Evolutionary conservation across 1,284 basidiomycete genomes (phyloP).

Genomic region (Trametes sp.): DNA sequence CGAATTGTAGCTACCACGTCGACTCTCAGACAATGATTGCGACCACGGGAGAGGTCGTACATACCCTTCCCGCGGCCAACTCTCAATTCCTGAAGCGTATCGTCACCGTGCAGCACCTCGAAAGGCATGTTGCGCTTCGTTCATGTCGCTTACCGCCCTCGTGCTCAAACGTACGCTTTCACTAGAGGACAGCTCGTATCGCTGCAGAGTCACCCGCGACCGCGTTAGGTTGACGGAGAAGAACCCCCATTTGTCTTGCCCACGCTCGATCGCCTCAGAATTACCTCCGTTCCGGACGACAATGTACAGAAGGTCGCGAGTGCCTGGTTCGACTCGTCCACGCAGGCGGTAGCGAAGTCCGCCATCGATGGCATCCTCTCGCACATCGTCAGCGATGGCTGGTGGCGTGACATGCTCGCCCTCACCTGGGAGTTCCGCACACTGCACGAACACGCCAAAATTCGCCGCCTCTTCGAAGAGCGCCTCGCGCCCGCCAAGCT

Average conservation of each 20-base stretch:
- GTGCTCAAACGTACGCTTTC: background rate
- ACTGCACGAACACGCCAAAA: conserved; percentile 52
- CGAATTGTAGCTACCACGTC: conserved; percentile 15
- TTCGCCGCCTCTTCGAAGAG: conserved; percentile 54
- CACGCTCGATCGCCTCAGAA: conserved; percentile 53
- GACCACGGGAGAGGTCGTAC: conserved; percentile 70
- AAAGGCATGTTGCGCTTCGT: conserved; percentile 57
- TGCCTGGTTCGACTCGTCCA: conserved; percentile 56
- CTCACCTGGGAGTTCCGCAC: conserved; percentile 75
- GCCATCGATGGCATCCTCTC: conserved; percentile 47
- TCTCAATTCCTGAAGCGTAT: conserved; percentile 80
- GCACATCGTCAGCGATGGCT: conserved; percentile 54
- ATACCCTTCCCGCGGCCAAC: conserved; percentile 70
- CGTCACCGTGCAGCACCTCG: conserved; percentile 84
- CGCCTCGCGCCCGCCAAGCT: conserved; percentile 50
- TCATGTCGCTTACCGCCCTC: background rate
- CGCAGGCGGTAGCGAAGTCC: conserved; percentile 42
- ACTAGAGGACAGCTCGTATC: conserved; percentile 87
- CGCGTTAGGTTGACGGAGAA: conserved; percentile 75
- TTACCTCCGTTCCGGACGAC: conserved; percentile 42
- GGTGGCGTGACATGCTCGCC: conserved; percentile 68
- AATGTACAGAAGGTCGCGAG: conserved; percentile 48
- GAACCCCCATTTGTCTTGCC: conserved; percentile 45
- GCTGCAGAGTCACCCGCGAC: conserved; percentile 83
- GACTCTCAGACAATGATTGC: conserved; percentile 67